A percentile compares a stretch with the other conserved stretches of the same genome.
Conservation (phyloP, 2,329 filamentous ascomycete genomes). For the Alternaria sp. region DNA sequence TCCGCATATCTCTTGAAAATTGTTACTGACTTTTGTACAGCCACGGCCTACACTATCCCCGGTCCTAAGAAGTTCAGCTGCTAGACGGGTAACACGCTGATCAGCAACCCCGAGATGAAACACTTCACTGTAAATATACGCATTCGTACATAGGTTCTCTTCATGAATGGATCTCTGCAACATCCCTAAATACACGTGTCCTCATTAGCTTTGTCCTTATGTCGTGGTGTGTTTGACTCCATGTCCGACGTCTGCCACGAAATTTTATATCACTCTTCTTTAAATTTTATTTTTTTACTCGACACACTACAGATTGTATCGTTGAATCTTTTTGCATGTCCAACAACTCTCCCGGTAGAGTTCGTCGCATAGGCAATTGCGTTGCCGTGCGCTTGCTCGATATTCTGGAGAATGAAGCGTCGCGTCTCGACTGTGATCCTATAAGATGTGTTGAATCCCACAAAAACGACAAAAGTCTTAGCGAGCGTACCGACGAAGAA, state of each 20-base stretch:
- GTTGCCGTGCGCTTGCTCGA: neutral
- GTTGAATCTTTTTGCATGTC: neutral
- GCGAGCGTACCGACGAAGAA: neutral
- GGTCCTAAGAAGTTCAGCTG: slow-evolving; percentile 45
- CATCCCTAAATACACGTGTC: neutral
- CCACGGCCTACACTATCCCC: slow-evolving; percentile 39
- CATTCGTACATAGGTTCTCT: slow-evolving; percentile 12
- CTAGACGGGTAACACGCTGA: slow-evolving; percentile 18
- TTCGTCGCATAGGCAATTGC: too few relatives aligned
- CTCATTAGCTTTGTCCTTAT: neutral
- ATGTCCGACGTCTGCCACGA: neutral
- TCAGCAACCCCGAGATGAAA: neutral
- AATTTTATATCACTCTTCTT: neutral
- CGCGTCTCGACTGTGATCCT: neutral
- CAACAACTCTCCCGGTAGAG: neutral
- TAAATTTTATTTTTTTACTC: too few relatives aligned
- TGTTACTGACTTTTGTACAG: slow-evolving; percentile 19
- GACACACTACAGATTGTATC: neutral
- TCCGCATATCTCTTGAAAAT: neutral
- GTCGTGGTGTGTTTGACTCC: too few relatives aligned
- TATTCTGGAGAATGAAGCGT: neutral
- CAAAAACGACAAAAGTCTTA: neutral
- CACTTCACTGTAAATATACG: slow-evolving; percentile 21
- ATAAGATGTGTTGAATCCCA: neutral
- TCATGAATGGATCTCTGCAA: slow-evolving; percentile 7